phyloP scores from a whole-genome alignment of 306 rosid species.

The Cicer arietinum region DNA sequence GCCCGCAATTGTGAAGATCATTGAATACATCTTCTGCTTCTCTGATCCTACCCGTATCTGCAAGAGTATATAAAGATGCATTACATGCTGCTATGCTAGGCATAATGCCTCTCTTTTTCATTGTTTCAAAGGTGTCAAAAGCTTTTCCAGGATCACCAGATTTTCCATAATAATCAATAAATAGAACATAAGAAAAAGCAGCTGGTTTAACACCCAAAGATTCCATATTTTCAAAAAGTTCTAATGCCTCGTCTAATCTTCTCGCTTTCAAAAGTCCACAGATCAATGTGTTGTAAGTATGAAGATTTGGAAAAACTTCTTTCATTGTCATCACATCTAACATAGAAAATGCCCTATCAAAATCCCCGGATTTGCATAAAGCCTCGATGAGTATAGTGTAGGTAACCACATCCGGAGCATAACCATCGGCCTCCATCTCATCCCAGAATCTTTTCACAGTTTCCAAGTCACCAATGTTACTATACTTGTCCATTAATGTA shows the following conservation, averaged over 20 bases:
- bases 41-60: constrained; percentile 70
- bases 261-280: constrained; percentile 69
- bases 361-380: constrained; percentile 73
- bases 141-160: constrained; percentile 82
- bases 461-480: constrained; percentile 66
- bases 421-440: constrained; percentile 91
- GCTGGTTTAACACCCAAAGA: constrained; percentile 74
- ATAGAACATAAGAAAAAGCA: constrained; percentile 80
- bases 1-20: constrained; percentile 74
- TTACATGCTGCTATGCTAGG: constrained; percentile 88
- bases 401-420: constrained; percentile 82
- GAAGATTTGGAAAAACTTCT: constrained; percentile 83
- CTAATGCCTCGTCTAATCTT: constrained; percentile 77
- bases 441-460: constrained; percentile 66
- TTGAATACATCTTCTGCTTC: constrained; percentile 76
- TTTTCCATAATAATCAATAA: constrained; percentile 91
- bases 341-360: constrained; percentile 70
- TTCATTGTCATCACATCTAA: constrained; percentile 69
- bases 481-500: constrained; percentile 81
- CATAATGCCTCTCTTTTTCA: constrained; percentile 79
- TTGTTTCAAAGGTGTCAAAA: constrained; percentile 72
- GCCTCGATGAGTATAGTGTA: constrained; percentile 82
- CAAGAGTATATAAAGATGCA: constrained; percentile 85
- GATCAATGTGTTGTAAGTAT: constrained; percentile 82
- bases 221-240: constrained; percentile 71